phyloP scores from a whole-genome alignment of 176 grass and related monocot species.

The Oropetium thomaeum region DNA sequence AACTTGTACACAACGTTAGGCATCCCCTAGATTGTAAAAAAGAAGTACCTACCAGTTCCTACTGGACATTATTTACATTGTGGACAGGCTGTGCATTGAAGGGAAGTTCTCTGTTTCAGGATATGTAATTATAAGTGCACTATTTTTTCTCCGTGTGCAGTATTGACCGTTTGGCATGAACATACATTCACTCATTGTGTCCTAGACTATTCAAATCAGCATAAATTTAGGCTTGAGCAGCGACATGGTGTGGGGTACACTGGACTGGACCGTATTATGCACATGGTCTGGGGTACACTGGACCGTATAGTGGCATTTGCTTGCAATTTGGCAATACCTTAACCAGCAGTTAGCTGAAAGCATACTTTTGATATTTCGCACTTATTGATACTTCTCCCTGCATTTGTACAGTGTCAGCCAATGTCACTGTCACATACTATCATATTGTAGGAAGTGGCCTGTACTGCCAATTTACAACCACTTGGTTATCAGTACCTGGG shows the following conservation, averaged over 20 bases:
- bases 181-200: slow-evolving; percentile 12
- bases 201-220: slow-evolving; percentile 14
- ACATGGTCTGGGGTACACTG: slow-evolving; percentile 20
- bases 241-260: slow-evolving; percentile 21
- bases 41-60: no score
- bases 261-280: no score
- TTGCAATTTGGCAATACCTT: slow-evolving; percentile 21
- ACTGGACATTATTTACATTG: no score
- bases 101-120: no score
- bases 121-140: no score
- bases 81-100: no score
- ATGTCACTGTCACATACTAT: background rate
- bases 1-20: background rate
- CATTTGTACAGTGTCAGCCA: background rate
- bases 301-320: slow-evolving; percentile 32
- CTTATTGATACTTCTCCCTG: background rate
- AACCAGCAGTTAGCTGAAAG: background rate
- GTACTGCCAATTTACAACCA: background rate
- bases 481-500: background rate
- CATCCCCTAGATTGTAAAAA: background rate
- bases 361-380: background rate
- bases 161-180: background rate
- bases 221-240: slow-evolving; percentile 14
- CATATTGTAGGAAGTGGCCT: background rate
- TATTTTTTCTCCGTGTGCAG: no score